Base-by-base conservation (phyloP, 2,329 filamentous ascomycete species). In the Botrytis galanthina region DNA sequence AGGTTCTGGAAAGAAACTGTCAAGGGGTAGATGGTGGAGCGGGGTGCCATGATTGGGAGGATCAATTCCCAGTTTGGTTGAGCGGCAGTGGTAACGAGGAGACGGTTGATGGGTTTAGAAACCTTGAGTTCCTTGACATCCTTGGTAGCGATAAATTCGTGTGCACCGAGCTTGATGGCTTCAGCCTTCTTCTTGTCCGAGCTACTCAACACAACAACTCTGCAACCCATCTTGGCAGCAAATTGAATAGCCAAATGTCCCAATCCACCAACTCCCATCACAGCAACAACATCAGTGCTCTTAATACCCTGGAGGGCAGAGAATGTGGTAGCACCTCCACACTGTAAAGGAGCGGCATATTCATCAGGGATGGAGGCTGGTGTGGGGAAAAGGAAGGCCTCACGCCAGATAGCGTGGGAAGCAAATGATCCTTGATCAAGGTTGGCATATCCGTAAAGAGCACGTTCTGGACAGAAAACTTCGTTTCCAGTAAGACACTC, bases 191-290 rank as follows among this genome's bases (percentile, higher is more conserved):
- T 93, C 77, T 82, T 84, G 68, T 90, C 87, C 1, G 84, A 85
- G 6, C 85, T 83, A 4, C 85, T 87, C 78, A 90, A 86, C 6
- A 88, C 88, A 57, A 88, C 84, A 26, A 90, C 86, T 48, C 87
- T 83, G 80, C 86, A 89, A n/a, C 89, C 89, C 87, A 90, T 88
- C 80, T 88, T 88, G 12, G 84, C 82, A 0, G 88, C 88, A 76
- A 89, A 90, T 76, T 90, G 87, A 71, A 91, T 87, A 14, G 88
- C 89, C 59, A 90, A 80, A 78, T 90, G 89, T 2, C 88, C 89
- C 3, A 90, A 82, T 37, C 89, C 89, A 60, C 90, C 85, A 59
- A 91, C 83, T 60, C 88, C 89, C 22, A 91, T 83, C 62, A 82
- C 76, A 7, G 80, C 81, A 62, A 83, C 79, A n/a, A 76, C 71